Percentiles rank a stretch among this genome's conserved stretches.
Evolutionary conservation across 176 grass and related monocot genomes (phyloP).

Genomic region (Alopecurus myosuroides): DNA sequence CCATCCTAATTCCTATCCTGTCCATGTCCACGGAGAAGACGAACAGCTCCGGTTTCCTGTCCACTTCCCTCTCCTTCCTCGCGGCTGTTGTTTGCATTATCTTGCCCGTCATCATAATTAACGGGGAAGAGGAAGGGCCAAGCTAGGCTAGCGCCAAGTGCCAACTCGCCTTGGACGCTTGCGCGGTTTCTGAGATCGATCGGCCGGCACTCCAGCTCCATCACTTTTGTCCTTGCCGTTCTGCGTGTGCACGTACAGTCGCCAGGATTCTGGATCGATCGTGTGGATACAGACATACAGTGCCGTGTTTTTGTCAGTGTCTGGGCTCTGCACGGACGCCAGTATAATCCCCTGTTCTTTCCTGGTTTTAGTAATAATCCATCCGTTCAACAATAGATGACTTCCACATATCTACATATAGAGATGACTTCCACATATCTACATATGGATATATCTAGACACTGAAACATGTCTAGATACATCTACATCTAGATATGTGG

Average conservation of each 20-base stretch:
- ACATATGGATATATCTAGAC: no score
- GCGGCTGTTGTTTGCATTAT: neutral
- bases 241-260: neutral
- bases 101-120: neutral
- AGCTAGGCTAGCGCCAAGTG: neutral
- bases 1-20: neutral
- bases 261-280: neutral
- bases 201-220: neutral
- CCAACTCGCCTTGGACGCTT: neutral
- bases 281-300: neutral
- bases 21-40: neutral
- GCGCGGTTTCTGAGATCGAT: neutral
- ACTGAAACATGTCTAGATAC: no score
- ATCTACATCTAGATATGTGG: no score
- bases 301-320: neutral
- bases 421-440: no score
- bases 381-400: no score
- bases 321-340: neutral
- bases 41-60: neutral
- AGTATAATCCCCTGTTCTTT: neutral
- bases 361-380: neutral
- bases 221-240: neutral
- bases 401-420: no score
- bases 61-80: neutral
- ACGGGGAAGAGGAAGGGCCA: neutral